These are phyloP conservation scores for Kregervanrija delftensis DNA, from an alignment of 805 yeast genomes.

Conservation along the genomic window DNA sequence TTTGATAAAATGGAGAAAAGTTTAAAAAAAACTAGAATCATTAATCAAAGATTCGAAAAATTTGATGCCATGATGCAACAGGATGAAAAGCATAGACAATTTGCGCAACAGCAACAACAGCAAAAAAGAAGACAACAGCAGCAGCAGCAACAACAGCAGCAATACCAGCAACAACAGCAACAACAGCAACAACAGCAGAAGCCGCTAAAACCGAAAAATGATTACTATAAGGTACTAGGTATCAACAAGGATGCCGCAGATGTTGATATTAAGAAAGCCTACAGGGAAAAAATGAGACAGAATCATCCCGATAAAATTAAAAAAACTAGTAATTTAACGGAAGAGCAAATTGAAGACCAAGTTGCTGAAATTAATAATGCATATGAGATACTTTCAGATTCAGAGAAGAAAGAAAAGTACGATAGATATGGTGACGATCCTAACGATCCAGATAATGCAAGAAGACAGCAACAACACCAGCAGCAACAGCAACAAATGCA, in stretches of 20 bases:
- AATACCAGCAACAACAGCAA: constrained; percentile 31
- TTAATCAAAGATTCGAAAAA: constrained; percentile 21
- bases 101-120: constrained; percentile 29
- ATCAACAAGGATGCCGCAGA: constrained; percentile 61
- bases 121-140: constrained; percentile 36
- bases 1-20: constrained; percentile 30
- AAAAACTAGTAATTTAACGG: constrained; percentile 45
- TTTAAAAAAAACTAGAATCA: constrained; percentile 34
- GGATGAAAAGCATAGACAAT: constrained; percentile 26
- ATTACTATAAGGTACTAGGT: constrained; percentile 75
- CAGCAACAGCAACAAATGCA: constrained; percentile 5
- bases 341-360: constrained; percentile 66
- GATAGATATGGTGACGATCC: constrained; percentile 36
- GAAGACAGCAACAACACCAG: constrained; percentile 2
- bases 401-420: constrained; percentile 55
- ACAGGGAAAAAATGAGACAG: constrained; percentile 67
- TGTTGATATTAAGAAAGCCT: constrained; percentile 70
- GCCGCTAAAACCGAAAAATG: constrained; percentile 30
- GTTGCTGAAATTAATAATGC: constrained; percentile 94
- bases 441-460: constrained; percentile 13
- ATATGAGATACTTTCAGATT: constrained; percentile 73
- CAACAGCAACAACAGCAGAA: constrained; percentile 28
- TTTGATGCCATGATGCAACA: constrained; percentile 6
- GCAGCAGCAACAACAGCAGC: constrained; percentile 41
- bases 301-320: constrained; percentile 92